A percentile compares a stretch with the other conserved stretches of the same genome.
Conservation (phyloP, 2,329 filamentous ascomycete genomes). For the Coniochaeta ligniaria region DNA sequence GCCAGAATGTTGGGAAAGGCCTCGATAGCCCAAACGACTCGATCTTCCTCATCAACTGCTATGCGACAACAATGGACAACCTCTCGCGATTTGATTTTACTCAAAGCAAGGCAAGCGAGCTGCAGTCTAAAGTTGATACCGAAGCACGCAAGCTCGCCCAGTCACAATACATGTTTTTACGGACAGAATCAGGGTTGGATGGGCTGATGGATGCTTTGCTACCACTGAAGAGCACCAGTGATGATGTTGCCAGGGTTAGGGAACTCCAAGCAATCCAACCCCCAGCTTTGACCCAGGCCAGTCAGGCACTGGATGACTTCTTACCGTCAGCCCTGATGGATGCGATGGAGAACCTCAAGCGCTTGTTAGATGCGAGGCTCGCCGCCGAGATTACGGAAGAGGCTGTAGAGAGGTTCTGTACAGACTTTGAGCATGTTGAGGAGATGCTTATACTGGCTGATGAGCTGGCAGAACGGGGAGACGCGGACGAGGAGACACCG, state of each 20-base stretch:
- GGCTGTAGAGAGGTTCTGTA: conserved; percentile 77
- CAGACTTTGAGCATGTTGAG: conserved; percentile 65
- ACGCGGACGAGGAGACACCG: conserved; percentile 16
- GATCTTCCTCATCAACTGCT: conserved; percentile 69
- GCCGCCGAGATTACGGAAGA: conserved; percentile 73
- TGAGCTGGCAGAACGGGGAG: conserved; percentile 21
- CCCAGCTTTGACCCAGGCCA: conserved; percentile 54
- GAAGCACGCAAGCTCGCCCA: conserved; percentile 52
- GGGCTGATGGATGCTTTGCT: conserved; percentile 53
- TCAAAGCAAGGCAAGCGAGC: conserved; percentile 40
- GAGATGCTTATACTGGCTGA: conserved; percentile 38
- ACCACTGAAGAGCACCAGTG: conserved; percentile 23
- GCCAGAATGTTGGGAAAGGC: conserved; percentile 58
- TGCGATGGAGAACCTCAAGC: conserved; percentile 72
- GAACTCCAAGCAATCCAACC: conserved; percentile 51
- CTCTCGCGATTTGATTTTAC: conserved; percentile 60
- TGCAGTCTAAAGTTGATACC: conserved; percentile 49
- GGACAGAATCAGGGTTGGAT: conserved; percentile 66
- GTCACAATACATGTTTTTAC: conserved; percentile 66
- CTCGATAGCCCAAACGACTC: conserved; percentile 53
- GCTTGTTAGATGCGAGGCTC: conserved; percentile 64
- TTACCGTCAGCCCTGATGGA: conserved; percentile 90
- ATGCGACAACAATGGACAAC: conserved; percentile 47
- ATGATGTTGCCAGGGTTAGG: conserved; percentile 48
- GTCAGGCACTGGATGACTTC: conserved; percentile 80